Percentiles rank a stretch among this genome's conserved stretches.
Conservation (phyloP, 441 rosid genomes). For the Erodium moschatum region DNA sequence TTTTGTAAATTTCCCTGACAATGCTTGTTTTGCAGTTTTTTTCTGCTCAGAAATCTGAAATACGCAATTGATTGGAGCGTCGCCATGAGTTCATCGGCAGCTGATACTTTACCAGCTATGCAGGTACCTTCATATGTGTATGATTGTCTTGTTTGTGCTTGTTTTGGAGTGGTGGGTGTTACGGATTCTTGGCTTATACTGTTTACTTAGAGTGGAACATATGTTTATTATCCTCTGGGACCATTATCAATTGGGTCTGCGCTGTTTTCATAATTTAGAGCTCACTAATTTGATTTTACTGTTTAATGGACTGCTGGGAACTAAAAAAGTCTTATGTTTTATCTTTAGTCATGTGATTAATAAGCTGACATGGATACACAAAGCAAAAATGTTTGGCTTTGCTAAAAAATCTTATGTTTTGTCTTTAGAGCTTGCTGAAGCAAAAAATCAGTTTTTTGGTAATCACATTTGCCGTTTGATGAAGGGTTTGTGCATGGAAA, state of each 20-base stretch:
- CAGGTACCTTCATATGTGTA: conserved; percentile 19
- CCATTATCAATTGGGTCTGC: not conserved
- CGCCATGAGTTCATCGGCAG: conserved; percentile 30
- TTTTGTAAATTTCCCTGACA: not conserved
- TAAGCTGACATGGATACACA: too few species aligned
- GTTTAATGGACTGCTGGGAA: not conserved
- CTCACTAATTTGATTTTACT: not conserved
- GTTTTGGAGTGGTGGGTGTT: not conserved
- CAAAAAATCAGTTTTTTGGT: not conserved
- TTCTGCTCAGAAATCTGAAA: not conserved
- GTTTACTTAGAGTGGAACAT: not conserved
- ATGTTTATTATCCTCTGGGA: not conserved
- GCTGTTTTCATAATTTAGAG: not conserved
- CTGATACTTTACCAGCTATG: conserved; percentile 29
- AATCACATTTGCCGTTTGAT: not conserved
- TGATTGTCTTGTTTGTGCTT: not conserved
- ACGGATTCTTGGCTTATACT: not conserved
- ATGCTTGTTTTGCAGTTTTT: not conserved
- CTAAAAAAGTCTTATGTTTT: too few species aligned
- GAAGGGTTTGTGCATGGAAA: not conserved
- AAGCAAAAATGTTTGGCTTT: too few species aligned
- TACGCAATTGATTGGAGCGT: not conserved
- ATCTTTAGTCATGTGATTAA: too few species aligned
- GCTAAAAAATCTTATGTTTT: too few species aligned
- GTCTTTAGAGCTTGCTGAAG: too few species aligned